phyloP scores from a whole-genome alignment of 257 asterid genomes.

The Solanum arcanum region DNA sequence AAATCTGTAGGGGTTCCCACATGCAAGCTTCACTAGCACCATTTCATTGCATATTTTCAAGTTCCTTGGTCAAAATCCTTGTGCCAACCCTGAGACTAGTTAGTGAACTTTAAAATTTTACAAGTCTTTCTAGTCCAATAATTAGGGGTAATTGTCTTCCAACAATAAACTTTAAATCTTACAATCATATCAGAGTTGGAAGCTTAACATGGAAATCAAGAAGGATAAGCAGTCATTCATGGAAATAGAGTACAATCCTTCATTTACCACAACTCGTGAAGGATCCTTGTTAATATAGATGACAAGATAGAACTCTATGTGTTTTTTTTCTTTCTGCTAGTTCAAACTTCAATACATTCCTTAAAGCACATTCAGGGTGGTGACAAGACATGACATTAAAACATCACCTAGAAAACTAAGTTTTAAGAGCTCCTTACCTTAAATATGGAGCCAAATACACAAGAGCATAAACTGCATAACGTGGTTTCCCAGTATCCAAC shows the following conservation, averaged over 20 bases:
- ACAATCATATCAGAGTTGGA: neutral
- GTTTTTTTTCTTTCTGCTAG: neutral
- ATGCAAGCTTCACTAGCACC: neutral
- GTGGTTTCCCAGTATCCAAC: conserved; percentile 78
- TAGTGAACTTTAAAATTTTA: neutral
- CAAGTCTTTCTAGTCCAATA: neutral
- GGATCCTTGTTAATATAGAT: neutral
- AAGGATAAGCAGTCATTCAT: neutral
- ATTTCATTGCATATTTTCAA: neutral
- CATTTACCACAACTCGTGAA: neutral
- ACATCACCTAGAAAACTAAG: neutral
- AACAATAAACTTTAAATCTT: neutral
- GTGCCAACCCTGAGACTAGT: neutral
- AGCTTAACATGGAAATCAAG: neutral
- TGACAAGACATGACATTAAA: neutral
- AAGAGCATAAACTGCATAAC: conserved; percentile 81
- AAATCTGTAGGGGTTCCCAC: neutral
- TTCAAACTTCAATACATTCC: neutral
- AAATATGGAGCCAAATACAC: conserved; percentile 90
- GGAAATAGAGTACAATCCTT: neutral
- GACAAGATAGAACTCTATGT: neutral
- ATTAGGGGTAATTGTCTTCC: neutral
- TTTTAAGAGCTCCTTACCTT: conserved; percentile 36
- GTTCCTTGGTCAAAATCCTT: neutral
- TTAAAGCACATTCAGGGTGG: neutral